A percentile compares a stretch with the other conserved stretches of the same genome.
phyloP scores from a whole-genome alignment of 805 yeast genomes.

The Metschnikowia santaceciliae region DNA sequence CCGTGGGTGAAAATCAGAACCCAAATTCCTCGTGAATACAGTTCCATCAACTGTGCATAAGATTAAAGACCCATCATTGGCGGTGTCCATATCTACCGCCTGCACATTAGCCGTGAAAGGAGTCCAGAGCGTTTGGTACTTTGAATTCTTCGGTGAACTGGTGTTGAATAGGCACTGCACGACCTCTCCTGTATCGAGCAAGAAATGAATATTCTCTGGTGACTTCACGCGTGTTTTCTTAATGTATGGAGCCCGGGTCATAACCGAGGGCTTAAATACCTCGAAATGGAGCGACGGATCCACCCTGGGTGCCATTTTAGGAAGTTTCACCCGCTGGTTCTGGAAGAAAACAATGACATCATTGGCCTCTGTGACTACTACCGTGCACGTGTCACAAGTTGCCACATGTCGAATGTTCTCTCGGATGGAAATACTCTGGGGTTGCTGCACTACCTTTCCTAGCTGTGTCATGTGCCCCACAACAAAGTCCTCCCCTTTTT shows the following conservation, averaged over 20 bases:
- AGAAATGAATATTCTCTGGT: constrained; percentile 42
- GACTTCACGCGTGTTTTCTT: constrained; percentile 34
- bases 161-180: constrained; percentile 29
- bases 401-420: constrained; percentile 53
- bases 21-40: constrained; percentile 44
- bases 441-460: background rate
- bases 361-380: constrained; percentile 53
- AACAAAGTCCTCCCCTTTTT: background rate
- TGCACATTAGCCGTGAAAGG: constrained; percentile 55
- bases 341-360: constrained; percentile 62
- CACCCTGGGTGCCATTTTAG: constrained; percentile 34
- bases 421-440: constrained; percentile 31
- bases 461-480: background rate
- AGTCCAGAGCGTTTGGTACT: constrained; percentile 54
- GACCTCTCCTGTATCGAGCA: constrained; percentile 60
- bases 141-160: constrained; percentile 28
- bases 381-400: constrained; percentile 67
- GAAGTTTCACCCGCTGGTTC: constrained; percentile 51
- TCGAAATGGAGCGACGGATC: constrained; percentile 45
- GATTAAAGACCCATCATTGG: constrained; percentile 64
- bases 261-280: constrained; percentile 48
- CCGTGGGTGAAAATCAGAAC: constrained; percentile 19
- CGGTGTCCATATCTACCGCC: constrained; percentile 64
- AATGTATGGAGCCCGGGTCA: constrained; percentile 39
- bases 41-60: constrained; percentile 68